Evolutionary conservation across 176 grass and related monocot species (phyloP).

Genomic region (Triticum monococcum): DNA sequence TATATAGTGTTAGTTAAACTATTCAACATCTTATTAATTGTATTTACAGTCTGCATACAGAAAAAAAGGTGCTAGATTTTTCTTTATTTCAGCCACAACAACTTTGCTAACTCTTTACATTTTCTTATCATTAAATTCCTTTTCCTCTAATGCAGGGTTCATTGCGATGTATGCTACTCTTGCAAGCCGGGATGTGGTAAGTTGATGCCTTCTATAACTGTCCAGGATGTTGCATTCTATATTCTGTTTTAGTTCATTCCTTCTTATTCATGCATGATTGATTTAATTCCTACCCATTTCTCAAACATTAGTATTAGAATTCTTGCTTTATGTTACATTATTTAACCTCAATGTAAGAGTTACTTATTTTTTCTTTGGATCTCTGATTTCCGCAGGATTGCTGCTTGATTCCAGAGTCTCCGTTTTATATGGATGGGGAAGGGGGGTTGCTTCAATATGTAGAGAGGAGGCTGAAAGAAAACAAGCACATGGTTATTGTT

Average conservation of each 20-base stretch:
- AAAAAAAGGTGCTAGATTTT: not conserved
- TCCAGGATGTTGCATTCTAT: not conserved
- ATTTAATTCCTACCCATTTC: not conserved
- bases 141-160: constrained; percentile 59
- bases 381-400: constrained; percentile 58
- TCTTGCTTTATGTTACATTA: not conserved
- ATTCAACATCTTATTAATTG: not conserved
- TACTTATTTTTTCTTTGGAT: not conserved
- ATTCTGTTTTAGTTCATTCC: not conserved
- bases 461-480: constrained; percentile 85
- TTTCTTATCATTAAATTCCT: constrained; percentile 10
- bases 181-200: constrained; percentile 94
- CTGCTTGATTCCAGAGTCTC: constrained; percentile 96
- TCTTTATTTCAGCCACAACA: constrained; percentile 8
- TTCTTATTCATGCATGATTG: not conserved
- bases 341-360: not conserved
- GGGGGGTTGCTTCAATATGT: constrained; percentile 83
- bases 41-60: not conserved
- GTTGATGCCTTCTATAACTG: constrained; percentile 10
- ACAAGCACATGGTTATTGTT: constrained; percentile 97
- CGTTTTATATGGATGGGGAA: constrained; percentile 94
- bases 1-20: constrained; percentile 3
- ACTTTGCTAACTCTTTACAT: not conserved
- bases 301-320: not conserved
- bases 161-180: constrained; percentile 98